Base-by-base conservation (phyloP, 306 rosid species). In the Cicer bijugum region DNA sequence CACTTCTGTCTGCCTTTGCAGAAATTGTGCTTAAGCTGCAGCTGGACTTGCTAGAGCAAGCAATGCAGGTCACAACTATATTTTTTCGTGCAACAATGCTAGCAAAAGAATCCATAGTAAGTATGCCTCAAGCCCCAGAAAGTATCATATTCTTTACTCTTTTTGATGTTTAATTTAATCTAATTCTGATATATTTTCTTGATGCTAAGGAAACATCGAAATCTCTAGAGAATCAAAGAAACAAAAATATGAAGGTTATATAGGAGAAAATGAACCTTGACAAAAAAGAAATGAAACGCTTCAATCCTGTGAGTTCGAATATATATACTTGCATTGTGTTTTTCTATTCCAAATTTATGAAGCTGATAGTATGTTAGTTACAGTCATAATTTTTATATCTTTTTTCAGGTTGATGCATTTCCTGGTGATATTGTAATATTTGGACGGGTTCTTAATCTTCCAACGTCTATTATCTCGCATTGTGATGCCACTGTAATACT, bases 221-320 rank as follows among this genome's bases (percentile, higher is more conserved):
- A 81, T 58, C 90, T 37, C 78, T 92, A 78, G 45, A 85, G 0
- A 93, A 95, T 71, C 88, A 92, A 86, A 86, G 97, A 83, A 28
- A 76, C 37, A 91, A 84, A 86, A 90, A 90, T 80, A 75, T 91
- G 92, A 95, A 88, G 84, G 84, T 64, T 72, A 83, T 95, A 81
- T 97, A 95, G 82, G 97, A 95, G 65, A 95, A 82, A 79, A 87
- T 92, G 96, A 87, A 92, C 17, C 88, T 95, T 46, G 88, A 82
- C 83, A 71, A 80, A 64, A 91, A 85, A 64, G 99, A 95, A 78
- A 86, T 86, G 78, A 95, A 88, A 82, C 97, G 97, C 72, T 88
- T 91, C 62, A 91, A 95, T 87, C 99, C 99, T 74, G 99, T 95
- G 80, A n/a, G n/a, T n/a, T n/a, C n/a, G n/a, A n/a, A n/a, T n/a